Conservation (phyloP, 169 alveolate species). For the Fabrea salina region DNA sequence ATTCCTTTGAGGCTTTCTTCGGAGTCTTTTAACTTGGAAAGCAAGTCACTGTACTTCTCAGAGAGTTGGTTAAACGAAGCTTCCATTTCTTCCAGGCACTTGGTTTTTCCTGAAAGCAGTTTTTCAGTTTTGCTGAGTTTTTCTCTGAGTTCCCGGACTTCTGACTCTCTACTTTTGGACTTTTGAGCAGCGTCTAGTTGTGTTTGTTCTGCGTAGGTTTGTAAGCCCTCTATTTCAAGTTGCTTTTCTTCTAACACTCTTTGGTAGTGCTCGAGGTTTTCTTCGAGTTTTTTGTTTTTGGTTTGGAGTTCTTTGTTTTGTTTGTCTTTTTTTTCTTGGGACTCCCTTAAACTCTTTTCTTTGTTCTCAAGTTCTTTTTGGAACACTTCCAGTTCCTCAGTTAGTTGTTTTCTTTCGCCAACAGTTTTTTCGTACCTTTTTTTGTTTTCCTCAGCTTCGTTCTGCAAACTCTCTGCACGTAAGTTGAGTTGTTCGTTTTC, state of each 20-base stretch:
- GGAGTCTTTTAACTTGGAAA: neutral
- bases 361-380: neutral
- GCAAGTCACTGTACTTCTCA: neutral
- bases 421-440: neutral
- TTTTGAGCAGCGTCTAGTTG: neutral
- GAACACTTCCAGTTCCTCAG: slow-evolving; percentile 1
- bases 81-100: neutral
- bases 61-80: neutral
- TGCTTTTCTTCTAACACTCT: neutral
- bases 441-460: neutral
- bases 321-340: neutral
- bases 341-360: neutral
- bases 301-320: slow-evolving; percentile 15
- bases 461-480: neutral
- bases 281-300: neutral
- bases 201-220: neutral
- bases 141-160: neutral
- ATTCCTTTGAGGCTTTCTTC: neutral
- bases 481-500: neutral
- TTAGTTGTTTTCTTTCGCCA: neutral
- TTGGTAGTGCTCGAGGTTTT: neutral
- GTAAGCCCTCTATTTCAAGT: too few species aligned
- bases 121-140: neutral
- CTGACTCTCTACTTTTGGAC: neutral
- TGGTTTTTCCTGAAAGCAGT: neutral